Base-by-base conservation (phyloP, 768 basidiomycete genomes). In the Trichaptum fuscoviolaceum region DNA sequence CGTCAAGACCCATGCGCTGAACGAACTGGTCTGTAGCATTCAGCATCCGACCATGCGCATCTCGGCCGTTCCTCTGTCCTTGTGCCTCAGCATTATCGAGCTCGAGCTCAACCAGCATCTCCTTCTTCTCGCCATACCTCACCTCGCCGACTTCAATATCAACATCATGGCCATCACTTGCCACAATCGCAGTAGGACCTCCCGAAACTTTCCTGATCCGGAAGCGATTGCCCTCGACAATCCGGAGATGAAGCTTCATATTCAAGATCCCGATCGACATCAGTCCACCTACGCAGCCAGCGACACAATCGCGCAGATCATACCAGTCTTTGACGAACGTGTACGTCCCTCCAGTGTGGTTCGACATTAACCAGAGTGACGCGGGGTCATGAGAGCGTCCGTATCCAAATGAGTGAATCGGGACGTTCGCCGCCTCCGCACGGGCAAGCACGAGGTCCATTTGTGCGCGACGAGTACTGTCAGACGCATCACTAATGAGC, bases 301-400 rank as follows among this genome's bases (percentile, higher is more conserved):
- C 94, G 35, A 99, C 84, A 69, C 95, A 92, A 71, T 91, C 89
- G 25, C 93, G 88, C 34, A 99, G 87, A 75, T 98, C 93, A 75
- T 98, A 96, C 92, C 96, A 98, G 74, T 97, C 96, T 78, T 92
- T 93, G 68, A 98, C 95, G 72, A 97, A 99, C 4, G 96, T 98
- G 79, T 99, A 99, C 30, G 95, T 97, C 26, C 97, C 97, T 69
- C 87, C 87, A 2, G 97, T 98, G 76, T 99, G 95, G 76, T 98
- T 99, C 10, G 96, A 98, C 85, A 99, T 96, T 60, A 99, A 87
- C 97, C 97, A 99, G 35, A 99, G 85, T 7, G 95, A 96, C 17
- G 94, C 94, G 20, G 97, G 97, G 76, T 99, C 97, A 74, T 99
- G 97, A 18, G 94, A 92, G 67, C 93, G 92, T 27, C 96, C 96